Evolutionary conservation across 1,284 basidiomycete genomes (phyloP).

Genomic region (Earliella scabrosa): DNA sequence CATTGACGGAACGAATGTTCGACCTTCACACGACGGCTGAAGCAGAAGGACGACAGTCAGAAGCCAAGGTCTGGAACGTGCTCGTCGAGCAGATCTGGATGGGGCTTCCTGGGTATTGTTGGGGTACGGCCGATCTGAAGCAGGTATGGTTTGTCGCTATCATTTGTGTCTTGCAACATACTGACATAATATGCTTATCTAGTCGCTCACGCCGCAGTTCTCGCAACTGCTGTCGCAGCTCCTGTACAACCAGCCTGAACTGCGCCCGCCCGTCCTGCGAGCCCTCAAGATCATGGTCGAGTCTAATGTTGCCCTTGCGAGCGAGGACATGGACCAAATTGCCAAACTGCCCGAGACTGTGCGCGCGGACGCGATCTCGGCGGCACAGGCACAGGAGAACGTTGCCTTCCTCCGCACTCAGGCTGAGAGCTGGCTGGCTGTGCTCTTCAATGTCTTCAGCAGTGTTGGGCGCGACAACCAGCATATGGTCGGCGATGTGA

Average conservation of each 20-base stretch:
- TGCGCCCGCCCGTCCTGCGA: constrained; percentile 83
- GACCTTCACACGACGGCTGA: constrained; percentile 82
- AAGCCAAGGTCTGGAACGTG: constrained; percentile 94
- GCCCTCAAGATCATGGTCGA: constrained; percentile 85
- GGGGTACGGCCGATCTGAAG: constrained; percentile 59
- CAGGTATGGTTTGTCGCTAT: constrained; percentile 44
- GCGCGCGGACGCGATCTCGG: constrained; percentile 44
- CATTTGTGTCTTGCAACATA: neutral
- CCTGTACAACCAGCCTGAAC: constrained; percentile 85
- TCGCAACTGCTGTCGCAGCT: constrained; percentile 90
- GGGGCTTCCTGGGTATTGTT: constrained; percentile 87
- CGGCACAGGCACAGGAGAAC: constrained; percentile 68
- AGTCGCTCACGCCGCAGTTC: constrained; percentile 79
- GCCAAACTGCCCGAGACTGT: constrained; percentile 39
- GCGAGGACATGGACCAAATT: constrained; percentile 34
- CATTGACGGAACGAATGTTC: constrained; percentile 93
- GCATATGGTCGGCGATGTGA: constrained; percentile 87
- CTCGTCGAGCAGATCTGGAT: constrained; percentile 94
- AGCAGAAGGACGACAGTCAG: constrained; percentile 70
- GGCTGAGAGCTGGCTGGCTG: constrained; percentile 91
- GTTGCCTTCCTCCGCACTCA: constrained; percentile 78
- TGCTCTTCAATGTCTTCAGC: constrained; percentile 97
- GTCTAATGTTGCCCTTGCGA: constrained; percentile 58
- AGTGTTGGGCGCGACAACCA: constrained; percentile 80
- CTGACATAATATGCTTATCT: neutral